phyloP scores from a whole-genome alignment of 2,329 filamentous ascomycete species.

The Leptographium lundbergii region DNA sequence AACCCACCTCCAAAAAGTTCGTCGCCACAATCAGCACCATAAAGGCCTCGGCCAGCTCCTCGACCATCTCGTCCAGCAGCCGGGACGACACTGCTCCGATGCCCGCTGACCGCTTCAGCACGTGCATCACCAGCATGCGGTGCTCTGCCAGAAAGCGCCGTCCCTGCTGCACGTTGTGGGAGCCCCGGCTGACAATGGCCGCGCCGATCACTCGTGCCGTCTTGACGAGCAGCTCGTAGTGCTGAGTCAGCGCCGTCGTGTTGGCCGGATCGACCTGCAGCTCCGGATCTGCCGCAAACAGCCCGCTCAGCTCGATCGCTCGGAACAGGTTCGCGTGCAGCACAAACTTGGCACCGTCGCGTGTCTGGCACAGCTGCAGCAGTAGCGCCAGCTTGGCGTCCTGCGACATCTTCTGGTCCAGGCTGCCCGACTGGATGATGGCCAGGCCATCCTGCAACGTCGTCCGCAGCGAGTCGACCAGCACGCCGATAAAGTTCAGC shows the following conservation, averaged over 20 bases:
- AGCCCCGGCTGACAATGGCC: constrained; percentile 67
- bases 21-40: constrained; percentile 73
- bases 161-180: constrained; percentile 71
- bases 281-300: constrained; percentile 86
- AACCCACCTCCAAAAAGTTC: constrained; percentile 70
- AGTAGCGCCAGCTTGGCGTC: constrained; percentile 72
- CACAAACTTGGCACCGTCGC: constrained; percentile 73
- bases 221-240: constrained; percentile 72
- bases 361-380: constrained; percentile 71
- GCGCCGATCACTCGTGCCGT: constrained; percentile 73
- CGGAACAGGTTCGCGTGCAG: constrained; percentile 81
- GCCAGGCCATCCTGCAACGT: constrained; percentile 61
- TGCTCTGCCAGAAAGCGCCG: constrained; percentile 72
- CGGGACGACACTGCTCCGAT: constrained; percentile 29
- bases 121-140: constrained; percentile 69
- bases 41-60: constrained; percentile 73
- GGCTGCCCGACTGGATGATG: constrained; percentile 13
- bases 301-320: constrained; percentile 64
- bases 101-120: constrained; percentile 80
- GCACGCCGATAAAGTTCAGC: constrained; percentile 80
- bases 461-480: constrained; percentile 75
- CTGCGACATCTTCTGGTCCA: constrained; percentile 36
- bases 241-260: constrained; percentile 58
- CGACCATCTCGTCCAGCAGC: constrained; percentile 46
- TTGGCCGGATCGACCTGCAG: constrained; percentile 57